Evolutionary conservation across 192 early-diverging fungal genomes (phyloP).

Genomic region (Coemansia pectinata): DNA sequence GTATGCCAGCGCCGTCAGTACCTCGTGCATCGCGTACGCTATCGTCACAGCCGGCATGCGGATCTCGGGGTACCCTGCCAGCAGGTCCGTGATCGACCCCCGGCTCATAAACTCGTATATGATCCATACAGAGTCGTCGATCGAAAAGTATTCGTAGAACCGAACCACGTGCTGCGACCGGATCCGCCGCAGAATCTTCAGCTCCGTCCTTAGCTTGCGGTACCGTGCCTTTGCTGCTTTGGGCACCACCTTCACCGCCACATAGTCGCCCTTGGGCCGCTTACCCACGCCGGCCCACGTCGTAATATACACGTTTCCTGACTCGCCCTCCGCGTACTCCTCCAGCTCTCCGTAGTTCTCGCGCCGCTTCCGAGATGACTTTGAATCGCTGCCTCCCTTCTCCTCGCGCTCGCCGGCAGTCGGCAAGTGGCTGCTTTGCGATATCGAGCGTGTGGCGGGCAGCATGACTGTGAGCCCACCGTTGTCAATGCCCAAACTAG

Average conservation of each 20-base stretch:
- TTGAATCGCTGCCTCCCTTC: conserved; percentile 16
- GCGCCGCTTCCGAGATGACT: conserved; percentile 48
- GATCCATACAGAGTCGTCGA: conserved; percentile 58
- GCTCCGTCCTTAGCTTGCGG: conserved; percentile 54
- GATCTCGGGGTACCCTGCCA: conserved; percentile 52
- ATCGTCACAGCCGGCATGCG: conserved; percentile 47
- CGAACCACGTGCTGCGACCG: conserved; percentile 53
- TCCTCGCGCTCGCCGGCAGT: conserved; percentile 21
- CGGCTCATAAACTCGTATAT: conserved; percentile 60
- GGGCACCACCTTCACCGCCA: conserved; percentile 55
- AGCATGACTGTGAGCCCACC: not conserved
- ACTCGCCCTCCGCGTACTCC: conserved; percentile 58
- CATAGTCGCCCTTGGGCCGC: conserved; percentile 42
- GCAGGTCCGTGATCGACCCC: conserved; percentile 54
- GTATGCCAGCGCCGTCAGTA: conserved; percentile 55
- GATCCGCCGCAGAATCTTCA: conserved; percentile 53
- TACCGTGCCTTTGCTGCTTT: conserved; percentile 50
- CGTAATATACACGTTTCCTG: conserved; percentile 50
- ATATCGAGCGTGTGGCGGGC: not conserved
- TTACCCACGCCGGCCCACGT: conserved; percentile 35
- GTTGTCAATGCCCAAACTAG: not conserved
- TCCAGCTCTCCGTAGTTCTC: conserved; percentile 57
- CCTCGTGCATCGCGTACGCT: conserved; percentile 47
- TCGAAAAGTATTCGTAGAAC: conserved; percentile 55
- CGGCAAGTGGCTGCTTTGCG: conserved; percentile 7